Evolutionary conservation across 176 grass and related monocot genomes (phyloP).

Genomic region (Pontederia crassipes): DNA sequence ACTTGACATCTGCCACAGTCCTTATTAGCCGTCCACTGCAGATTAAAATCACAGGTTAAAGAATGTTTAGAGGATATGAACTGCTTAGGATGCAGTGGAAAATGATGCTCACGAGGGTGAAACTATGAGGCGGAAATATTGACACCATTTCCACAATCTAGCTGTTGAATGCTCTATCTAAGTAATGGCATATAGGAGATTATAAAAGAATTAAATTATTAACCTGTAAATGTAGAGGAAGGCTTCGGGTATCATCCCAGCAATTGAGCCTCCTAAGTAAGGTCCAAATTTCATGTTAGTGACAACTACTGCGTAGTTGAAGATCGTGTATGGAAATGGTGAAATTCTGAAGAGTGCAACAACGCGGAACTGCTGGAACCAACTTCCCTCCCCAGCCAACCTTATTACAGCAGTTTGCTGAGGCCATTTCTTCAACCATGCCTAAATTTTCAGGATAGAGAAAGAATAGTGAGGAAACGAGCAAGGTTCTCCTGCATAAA

Average conservation of each 20-base stretch:
- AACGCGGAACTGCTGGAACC: constrained; percentile 80
- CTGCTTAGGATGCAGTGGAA: too few species aligned
- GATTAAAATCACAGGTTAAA: not conserved
- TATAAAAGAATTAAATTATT: not conserved
- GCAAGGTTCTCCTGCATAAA: too few species aligned
- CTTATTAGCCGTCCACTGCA: constrained; percentile 72
- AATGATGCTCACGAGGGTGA: too few species aligned
- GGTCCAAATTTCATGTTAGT: constrained; percentile 58
- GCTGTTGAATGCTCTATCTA: too few species aligned
- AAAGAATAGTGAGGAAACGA: not conserved
- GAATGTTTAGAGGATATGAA: not conserved
- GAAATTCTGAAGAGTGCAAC: constrained; percentile 56
- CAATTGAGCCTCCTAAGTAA: constrained; percentile 72
- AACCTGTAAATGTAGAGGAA: constrained; percentile 94
- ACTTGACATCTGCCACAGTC: constrained; percentile 60
- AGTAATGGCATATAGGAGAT: not conserved
- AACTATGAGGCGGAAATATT: not conserved
- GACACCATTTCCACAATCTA: too few species aligned
- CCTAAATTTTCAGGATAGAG: constrained; percentile 30
- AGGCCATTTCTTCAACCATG: constrained; percentile 86
- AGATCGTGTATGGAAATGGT: constrained; percentile 70
- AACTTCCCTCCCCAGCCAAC: constrained; percentile 52
- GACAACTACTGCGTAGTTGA: constrained; percentile 69
- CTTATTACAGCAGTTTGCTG: constrained; percentile 58
- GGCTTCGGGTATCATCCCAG: constrained; percentile 81